A percentile compares a stretch with the other conserved stretches of the same genome.
These are phyloP conservation scores for Talaromyces sp. DNA, from an alignment of 2,329 filamentous ascomycete species.

Conservation along the genomic window DNA sequence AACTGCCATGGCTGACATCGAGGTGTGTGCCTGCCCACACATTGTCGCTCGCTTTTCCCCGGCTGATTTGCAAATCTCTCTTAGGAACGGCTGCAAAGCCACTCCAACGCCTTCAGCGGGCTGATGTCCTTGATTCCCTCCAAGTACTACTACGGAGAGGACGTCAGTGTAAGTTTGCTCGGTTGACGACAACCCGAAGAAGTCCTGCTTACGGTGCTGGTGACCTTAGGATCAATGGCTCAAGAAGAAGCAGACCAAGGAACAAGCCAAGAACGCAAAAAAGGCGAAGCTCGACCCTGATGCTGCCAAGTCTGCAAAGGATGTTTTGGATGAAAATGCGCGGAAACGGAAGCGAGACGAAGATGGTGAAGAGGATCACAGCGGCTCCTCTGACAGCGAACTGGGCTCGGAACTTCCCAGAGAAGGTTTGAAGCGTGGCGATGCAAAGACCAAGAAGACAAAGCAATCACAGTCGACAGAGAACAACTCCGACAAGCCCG, in stretches of 20 bases:
- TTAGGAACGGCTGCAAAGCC: conserved; percentile 44
- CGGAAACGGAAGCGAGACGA: conserved; percentile 72
- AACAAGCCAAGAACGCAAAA: conserved; percentile 75
- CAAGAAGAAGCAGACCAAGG: conserved; percentile 66
- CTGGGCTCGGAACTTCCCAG: conserved; percentile 46
- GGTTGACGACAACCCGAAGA: background rate
- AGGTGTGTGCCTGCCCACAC: conserved; percentile 24
- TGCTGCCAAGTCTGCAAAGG: conserved; percentile 83
- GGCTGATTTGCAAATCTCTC: conserved; percentile 14
- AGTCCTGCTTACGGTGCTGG: background rate
- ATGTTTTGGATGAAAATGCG: conserved; percentile 82
- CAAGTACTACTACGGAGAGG: conserved; percentile 84
- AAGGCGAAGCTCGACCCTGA: conserved; percentile 87
- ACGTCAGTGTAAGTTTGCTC: conserved; percentile 63
- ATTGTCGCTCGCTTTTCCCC: conserved; percentile 8
- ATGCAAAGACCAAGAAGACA: conserved; percentile 47
- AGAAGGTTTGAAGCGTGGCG: conserved; percentile 53
- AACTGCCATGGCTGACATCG: conserved; percentile 33
- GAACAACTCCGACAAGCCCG: conserved; percentile 17
- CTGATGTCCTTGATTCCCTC: conserved; percentile 82
- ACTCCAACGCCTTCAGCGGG: conserved; percentile 75
- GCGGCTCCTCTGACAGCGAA: conserved; percentile 42
- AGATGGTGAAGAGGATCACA: conserved; percentile 38
- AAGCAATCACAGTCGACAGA: conserved; percentile 39
- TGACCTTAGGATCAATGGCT: background rate